phyloP scores from a whole-genome alignment of 495 filamentous ascomycete species.

The Penicilliopsis zonata region DNA sequence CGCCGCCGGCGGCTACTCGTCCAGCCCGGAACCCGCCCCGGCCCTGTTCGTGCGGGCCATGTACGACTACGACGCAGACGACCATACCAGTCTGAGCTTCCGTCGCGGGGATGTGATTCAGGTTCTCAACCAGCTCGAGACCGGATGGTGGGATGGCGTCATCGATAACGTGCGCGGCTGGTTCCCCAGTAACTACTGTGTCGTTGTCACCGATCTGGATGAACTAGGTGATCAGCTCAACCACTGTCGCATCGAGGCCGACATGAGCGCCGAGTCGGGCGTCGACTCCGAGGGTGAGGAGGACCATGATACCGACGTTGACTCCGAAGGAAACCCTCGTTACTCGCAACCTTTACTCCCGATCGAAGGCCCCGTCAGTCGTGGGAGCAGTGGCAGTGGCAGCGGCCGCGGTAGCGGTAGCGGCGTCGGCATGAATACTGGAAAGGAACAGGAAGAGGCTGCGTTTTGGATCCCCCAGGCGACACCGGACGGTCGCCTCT shows the following conservation, averaged over 20 bases:
- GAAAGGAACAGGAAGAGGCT: slow-evolving; percentile 70
- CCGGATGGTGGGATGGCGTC: slow-evolving; percentile 98
- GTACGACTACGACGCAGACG: slow-evolving; percentile 96
- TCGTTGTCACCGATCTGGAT: slow-evolving; percentile 61
- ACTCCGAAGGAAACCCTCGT: slow-evolving; percentile 46
- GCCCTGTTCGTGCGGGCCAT: slow-evolving; percentile 88
- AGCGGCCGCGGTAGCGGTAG: too few species aligned
- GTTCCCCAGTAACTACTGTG: slow-evolving; percentile 99
- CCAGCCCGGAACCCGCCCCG: slow-evolving; percentile 55
- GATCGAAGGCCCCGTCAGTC: slow-evolving; percentile 51
- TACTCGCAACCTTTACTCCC: slow-evolving; percentile 48
- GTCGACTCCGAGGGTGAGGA: slow-evolving; percentile 58
- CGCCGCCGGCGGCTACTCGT: slow-evolving; percentile 43
- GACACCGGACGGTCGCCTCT: slow-evolving; percentile 85
- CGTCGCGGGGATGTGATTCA: slow-evolving; percentile 92
- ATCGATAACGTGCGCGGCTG: slow-evolving; percentile 82
- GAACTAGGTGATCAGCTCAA: slow-evolving; percentile 37
- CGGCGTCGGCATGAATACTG: too few species aligned
- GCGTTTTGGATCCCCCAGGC: slow-evolving; percentile 98
- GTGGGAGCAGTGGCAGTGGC: too few species aligned
- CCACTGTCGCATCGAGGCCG: slow-evolving; percentile 32
- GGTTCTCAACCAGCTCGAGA: slow-evolving; percentile 94
- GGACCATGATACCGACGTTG: slow-evolving; percentile 52
- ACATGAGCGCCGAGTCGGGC: slow-evolving; percentile 45
- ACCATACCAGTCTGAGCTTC: slow-evolving; percentile 92